Conservation (phyloP, 768 basidiomycete species). For the Boletus pseudopeckii region DNA sequence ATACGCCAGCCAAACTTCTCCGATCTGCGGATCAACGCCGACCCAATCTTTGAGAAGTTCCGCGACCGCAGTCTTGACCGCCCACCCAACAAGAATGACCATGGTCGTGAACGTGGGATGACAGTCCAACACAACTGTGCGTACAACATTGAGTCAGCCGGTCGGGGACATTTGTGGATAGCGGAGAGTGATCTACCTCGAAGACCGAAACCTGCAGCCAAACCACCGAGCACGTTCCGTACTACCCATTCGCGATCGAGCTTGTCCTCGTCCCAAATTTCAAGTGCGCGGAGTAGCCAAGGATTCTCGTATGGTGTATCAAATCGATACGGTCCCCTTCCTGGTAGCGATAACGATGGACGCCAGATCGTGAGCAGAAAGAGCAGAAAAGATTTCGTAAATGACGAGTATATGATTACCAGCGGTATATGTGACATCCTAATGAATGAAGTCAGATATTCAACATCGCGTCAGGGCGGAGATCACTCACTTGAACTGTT, state of each 20-base stretch:
- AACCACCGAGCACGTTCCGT: slow-evolving; percentile 77
- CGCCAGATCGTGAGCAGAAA: slow-evolving; percentile 80
- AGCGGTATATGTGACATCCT: slow-evolving; percentile 75
- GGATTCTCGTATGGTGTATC: slow-evolving; percentile 33
- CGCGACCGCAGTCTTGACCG: slow-evolving; percentile 61
- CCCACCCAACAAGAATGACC: slow-evolving; percentile 76
- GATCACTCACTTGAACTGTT: slow-evolving; percentile 54
- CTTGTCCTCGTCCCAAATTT: slow-evolving; percentile 66
- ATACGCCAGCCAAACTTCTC: slow-evolving; percentile 77
- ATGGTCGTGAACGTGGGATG: slow-evolving; percentile 70
- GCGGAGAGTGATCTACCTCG: slow-evolving; percentile 49
- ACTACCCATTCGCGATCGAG: slow-evolving; percentile 83
- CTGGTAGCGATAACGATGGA: slow-evolving; percentile 36
- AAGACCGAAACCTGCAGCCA: slow-evolving; percentile 84
- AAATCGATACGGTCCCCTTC: slow-evolving; percentile 18
- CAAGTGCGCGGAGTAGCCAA: slow-evolving; percentile 40
- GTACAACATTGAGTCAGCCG: background rate
- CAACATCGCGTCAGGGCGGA: too few relatives aligned
- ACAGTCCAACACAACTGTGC: slow-evolving; percentile 70
- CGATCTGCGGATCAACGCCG: slow-evolving; percentile 50
- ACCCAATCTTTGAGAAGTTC: slow-evolving; percentile 65
- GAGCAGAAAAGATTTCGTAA: slow-evolving; percentile 82
- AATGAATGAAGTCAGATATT: background rate
- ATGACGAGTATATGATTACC: slow-evolving; percentile 77
- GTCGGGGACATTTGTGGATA: background rate